Base-by-base conservation (phyloP, 129 eudicot species). In the Escallonia rubra region DNA sequence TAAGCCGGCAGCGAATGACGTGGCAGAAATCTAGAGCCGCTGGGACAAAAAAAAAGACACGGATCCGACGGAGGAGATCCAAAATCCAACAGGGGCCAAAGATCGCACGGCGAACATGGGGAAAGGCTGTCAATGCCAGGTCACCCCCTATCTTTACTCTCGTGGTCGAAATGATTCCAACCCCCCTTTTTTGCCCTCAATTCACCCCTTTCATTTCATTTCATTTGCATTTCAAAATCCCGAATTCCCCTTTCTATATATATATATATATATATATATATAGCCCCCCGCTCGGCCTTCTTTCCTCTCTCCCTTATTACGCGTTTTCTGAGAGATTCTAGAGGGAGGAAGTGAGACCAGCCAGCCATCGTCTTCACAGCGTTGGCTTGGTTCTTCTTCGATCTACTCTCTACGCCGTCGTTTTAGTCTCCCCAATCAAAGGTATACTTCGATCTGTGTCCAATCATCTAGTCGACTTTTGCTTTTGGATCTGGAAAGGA, bases 151-250 rank as follows among this genome's bases (percentile, higher is more conserved):
- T 71, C 80, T 70, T 71, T 74, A 67, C 82, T 78, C 83, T 75
- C 74, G 80, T 82, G 87, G 83, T 78, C 75, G 56, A 68, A 74
- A 82, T 82, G 75, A 82, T 82, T 82, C 87, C 76, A 34, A 57
- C 23, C 55, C 68, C 70, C n/a, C n/a, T n/a, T n/a, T n/a, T n/a
- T n/a, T n/a, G 56, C 73, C 45, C 59, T 66, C 78, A n/a, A n/a
- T n/a, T n/a, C n/a, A n/a, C 61, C 66, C 51, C 14, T 57, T 53
- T 56, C 66, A 56, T 69, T 67, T 64, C 64, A 63, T 63, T 73
- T 74, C 76, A 57, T 69, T 73, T 48, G 71, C 77, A 74, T 78
- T 74, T 82, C 77, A 72, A 63, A 66, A 55, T 5, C n/a, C 54
- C 34, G 34, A 23, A 23, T 23, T 23, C 34, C 34, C 34, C 34